Conservation (phyloP, 2,329 filamentous ascomycete species). For the Aphanoascus verrucosus region DNA sequence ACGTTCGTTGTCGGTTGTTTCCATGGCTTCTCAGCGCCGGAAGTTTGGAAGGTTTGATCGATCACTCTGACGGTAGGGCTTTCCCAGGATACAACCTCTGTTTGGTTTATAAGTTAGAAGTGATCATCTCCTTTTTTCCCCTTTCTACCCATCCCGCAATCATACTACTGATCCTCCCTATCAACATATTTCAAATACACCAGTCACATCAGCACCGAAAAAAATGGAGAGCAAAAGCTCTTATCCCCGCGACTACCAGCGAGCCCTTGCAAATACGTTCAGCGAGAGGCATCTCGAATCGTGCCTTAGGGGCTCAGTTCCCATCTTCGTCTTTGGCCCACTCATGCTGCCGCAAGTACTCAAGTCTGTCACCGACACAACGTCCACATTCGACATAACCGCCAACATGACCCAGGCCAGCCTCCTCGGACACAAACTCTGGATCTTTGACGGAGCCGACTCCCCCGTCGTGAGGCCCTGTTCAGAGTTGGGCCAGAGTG, state of each 20-base stretch:
- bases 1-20: not conserved
- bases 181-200: not conserved
- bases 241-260: slow-evolving; percentile 22
- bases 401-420: slow-evolving; percentile 23
- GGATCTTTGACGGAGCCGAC: slow-evolving; percentile 15
- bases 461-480: slow-evolving; percentile 21
- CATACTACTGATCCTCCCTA: not conserved
- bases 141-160: not conserved
- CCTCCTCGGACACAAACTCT: slow-evolving; percentile 21
- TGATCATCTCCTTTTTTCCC: not conserved
- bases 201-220: not conserved
- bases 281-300: slow-evolving; percentile 17
- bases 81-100: not conserved
- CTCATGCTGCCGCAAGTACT: slow-evolving; percentile 26
- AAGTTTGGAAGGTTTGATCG: not conserved
- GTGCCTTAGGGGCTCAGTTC: slow-evolving; percentile 17
- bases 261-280: slow-evolving; percentile 20
- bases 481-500: slow-evolving; percentile 8
- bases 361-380: slow-evolving; percentile 20
- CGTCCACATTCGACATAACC: slow-evolving; percentile 17
- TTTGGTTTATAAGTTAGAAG: not conserved
- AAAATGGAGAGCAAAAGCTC: slow-evolving; percentile 19
- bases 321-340: slow-evolving; percentile 23
- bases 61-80: not conserved
- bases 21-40: not conserved